A percentile compares a stretch with the other conserved stretches of the same genome.
Conservation (phyloP, 2,329 filamentous ascomycete species). For the Fusarium drepaniforme region DNA sequence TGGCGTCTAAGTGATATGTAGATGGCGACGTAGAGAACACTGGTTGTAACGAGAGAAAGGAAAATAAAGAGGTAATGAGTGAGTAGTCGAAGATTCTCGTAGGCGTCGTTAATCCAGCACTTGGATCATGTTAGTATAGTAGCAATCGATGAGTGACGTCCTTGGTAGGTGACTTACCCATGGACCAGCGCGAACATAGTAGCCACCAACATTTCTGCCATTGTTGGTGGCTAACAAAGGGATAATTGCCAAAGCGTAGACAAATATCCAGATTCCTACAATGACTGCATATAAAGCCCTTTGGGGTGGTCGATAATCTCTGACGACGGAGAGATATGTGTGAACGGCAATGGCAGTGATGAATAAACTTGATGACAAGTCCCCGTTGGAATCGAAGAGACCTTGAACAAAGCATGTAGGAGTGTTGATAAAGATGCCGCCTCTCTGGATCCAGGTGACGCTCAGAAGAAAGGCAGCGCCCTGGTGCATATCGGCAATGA, state of each 20-base stretch:
- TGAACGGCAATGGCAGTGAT: constrained; percentile 74
- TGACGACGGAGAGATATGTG: constrained; percentile 73
- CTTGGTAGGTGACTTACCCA: constrained; percentile 60
- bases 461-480: constrained; percentile 73
- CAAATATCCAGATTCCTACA: constrained; percentile 66
- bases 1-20: constrained; percentile 51
- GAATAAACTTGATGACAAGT: constrained; percentile 74
- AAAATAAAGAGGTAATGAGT: constrained; percentile 76
- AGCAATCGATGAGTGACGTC: background rate
- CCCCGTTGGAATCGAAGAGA: constrained; percentile 75
- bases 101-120: constrained; percentile 73
- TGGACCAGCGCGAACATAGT: constrained; percentile 72
- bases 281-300: constrained; percentile 63
- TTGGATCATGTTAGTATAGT: constrained; percentile 33
- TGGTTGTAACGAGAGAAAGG: constrained; percentile 51
- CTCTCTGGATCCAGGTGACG: constrained; percentile 65
- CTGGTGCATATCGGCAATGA: constrained; percentile 76
- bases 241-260: constrained; percentile 66
- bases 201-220: constrained; percentile 53
- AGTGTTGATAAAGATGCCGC: constrained; percentile 66
- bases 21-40: constrained; percentile 53
- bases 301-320: constrained; percentile 64
- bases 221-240: constrained; percentile 59
- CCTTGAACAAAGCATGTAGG: constrained; percentile 72
- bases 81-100: constrained; percentile 66